Base-by-base conservation (phyloP, 2,329 filamentous ascomycete genomes). In the Botrytis elliptica region DNA sequence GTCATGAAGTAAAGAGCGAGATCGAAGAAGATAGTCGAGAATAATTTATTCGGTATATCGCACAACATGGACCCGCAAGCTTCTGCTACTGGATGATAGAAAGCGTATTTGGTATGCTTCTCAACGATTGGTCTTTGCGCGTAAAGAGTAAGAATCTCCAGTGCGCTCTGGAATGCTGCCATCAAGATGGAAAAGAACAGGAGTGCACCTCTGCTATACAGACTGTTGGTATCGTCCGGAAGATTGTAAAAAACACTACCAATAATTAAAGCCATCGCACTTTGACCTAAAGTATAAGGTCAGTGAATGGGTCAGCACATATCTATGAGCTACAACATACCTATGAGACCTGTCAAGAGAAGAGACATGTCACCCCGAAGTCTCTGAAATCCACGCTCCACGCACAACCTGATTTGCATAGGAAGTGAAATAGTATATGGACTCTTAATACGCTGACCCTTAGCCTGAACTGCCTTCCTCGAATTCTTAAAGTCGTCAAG, bases 111-210 rank as follows among this genome's bases (percentile, higher is more conserved):
- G 73, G 87, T 85, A 78, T 98, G 95, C 81, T 97, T 97, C 81
- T 97, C 94, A 75, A 98, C 93, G 78, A 97, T 97, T 1, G 93
- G 92, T 55, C 95, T 91, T 87, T 97, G 94, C 3, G 93, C 89
- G 81, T 96, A 98, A 7, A 97, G 87, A 0, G 93, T 94, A 49
- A 96, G 83, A 80, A 97, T 96, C 86, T 91, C 89, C 25, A 88
- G 81, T 65, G 88, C 86, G 78, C 86, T 88, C 75, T 86, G 85
- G 78, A 91, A 91, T 38, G 89, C 90, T 79, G 90, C 91, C 79
- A 92, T 86, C 73, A 93, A 82, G 69, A 92, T 86, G 66, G 89
- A 89, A 79, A 92, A 92, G 85, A 92, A 93, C 55, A 93, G 84
- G 44, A 92, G 82, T 60, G 88, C 89, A 62, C 88, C 89, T 76